Evolutionary conservation across 352 stramenopile genomes (phyloP), one percentile per base, ranked within the genome.

Genomic region (Phytopythium chamaehyphon): DNA sequence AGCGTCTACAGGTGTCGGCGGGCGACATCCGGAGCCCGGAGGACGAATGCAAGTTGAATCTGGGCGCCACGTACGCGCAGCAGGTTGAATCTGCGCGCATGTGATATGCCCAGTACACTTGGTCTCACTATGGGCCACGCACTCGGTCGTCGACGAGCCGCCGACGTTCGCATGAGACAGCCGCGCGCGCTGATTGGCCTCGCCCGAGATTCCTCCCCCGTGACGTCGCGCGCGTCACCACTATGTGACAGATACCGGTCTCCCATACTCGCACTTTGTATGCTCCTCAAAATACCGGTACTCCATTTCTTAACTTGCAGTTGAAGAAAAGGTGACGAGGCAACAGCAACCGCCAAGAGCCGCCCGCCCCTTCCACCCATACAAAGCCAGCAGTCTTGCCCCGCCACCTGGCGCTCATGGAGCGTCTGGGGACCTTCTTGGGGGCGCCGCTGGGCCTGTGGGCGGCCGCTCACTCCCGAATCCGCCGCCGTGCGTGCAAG

Each of bases 301-400:
- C 37, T 44, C 43, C 9, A 22, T 21, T 31, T 31, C 57, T 47
- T 42, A 55, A 51, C 40, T 62, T 56, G 61, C 50, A 22, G 60
- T 73, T 73, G 65, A 71, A 74, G 31, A 5, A 33, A 5, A 5
- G 28, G 31, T 51, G 45, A 51, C 45, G 45, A 51, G 45, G 45
- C 31, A 47, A 21, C 22, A 18, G 4, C 40, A 63, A 55, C 26
- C 12, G 44, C 43, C 3, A 23, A 14, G 21, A 19, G 21, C 2
- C 19, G 18, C 19, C 26, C 6, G 7, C 6, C 15, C 42, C 11
- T 21, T 48, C 26, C 44, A 38, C 22, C 22, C 16, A 26, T 24
- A 50, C n/a, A 37, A 12, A 26, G 44, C 31, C 44, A 50, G 18
- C 44, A 40, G 24, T 16, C 23, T 16, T n/a, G 14, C 14, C 12